Conservation (phyloP, 1,139 yeast genomes). For the Entelexis sorbosivorans region DNA sequence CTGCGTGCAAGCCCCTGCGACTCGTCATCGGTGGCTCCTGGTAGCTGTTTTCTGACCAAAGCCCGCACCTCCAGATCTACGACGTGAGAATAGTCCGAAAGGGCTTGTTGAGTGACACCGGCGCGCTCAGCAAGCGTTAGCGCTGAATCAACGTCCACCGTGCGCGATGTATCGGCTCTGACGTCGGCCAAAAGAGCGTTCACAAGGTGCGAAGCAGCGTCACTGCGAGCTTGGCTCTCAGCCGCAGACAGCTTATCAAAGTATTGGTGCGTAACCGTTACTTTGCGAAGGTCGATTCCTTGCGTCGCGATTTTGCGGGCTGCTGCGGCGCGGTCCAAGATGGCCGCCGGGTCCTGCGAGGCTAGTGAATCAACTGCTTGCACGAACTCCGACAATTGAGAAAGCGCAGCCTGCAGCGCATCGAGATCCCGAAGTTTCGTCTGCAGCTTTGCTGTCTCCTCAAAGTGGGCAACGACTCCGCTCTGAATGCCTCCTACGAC, state of each 20-base stretch:
- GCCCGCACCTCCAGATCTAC: slow-evolving; percentile 15
- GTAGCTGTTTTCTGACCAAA: slow-evolving; percentile 8
- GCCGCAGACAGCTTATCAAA: slow-evolving; percentile 35
- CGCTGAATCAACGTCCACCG: neutral
- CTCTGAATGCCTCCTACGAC: slow-evolving; percentile 33
- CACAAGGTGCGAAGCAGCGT: neutral
- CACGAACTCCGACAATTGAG: slow-evolving; percentile 21
- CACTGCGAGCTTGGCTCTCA: slow-evolving; percentile 1
- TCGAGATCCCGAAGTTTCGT: slow-evolving; percentile 51
- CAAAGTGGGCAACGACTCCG: slow-evolving; percentile 44
- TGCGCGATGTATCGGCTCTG: neutral
- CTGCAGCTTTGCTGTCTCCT: slow-evolving; percentile 42
- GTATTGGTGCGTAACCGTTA: slow-evolving; percentile 51
- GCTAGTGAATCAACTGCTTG: slow-evolving; percentile 41
- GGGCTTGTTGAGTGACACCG: slow-evolving; percentile 3
- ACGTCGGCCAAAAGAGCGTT: neutral
- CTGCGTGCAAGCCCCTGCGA: slow-evolving; percentile 38
- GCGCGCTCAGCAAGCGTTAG: neutral
- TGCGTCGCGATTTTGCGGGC: slow-evolving; percentile 1
- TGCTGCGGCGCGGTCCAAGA: neutral
- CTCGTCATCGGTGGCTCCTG: slow-evolving; percentile 10
- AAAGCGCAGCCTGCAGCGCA: slow-evolving; percentile 50
- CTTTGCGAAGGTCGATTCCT: slow-evolving; percentile 40
- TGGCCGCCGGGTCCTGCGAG: slow-evolving; percentile 1
- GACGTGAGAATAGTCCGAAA: slow-evolving; percentile 5